These are phyloP conservation scores for Blumeria hordei DNA, from an alignment of 2,329 filamentous ascomycete species.

Conservation along the genomic window DNA sequence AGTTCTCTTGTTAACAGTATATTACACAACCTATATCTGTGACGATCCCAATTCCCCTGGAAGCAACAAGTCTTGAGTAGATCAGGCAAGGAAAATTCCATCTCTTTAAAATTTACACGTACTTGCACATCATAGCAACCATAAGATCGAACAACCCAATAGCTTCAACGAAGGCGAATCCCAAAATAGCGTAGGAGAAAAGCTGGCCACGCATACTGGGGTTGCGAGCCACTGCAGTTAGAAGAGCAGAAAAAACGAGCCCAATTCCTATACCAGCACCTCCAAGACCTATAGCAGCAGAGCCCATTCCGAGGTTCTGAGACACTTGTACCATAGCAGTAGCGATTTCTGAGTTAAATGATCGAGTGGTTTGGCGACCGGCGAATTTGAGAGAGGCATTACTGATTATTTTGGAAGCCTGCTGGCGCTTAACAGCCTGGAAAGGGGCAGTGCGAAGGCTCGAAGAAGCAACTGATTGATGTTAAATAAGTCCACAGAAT, in stretches of 20 bases:
- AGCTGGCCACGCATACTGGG: constrained; percentile 84
- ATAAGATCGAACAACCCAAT: constrained; percentile 75
- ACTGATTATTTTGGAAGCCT: constrained; percentile 40
- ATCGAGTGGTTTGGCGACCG: constrained; percentile 39
- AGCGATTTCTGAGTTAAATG: constrained; percentile 75
- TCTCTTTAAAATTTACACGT: constrained; percentile 23
- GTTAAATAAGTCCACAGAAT: background rate
- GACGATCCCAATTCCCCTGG: background rate
- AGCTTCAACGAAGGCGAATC: constrained; percentile 87
- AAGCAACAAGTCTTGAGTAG: background rate
- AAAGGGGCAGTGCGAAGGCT: constrained; percentile 8
- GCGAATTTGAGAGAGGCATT: constrained; percentile 20
- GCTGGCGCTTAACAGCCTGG: constrained; percentile 39
- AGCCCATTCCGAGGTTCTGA: constrained; percentile 76
- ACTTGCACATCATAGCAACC: constrained; percentile 88
- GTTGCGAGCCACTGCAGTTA: constrained; percentile 82
- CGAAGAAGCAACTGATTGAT: constrained; percentile 16
- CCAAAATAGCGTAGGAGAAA: constrained; percentile 87
- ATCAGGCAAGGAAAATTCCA: background rate
- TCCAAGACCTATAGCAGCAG: constrained; percentile 75
- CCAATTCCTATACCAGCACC: constrained; percentile 90
- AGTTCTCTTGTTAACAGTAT: background rate
- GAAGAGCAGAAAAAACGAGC: constrained; percentile 76
- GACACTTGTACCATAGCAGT: constrained; percentile 74
- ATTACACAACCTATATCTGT: background rate